These are phyloP conservation scores for Inosperma sp. DNA, from an alignment of 768 basidiomycete genomes.

Conservation along the genomic window DNA sequence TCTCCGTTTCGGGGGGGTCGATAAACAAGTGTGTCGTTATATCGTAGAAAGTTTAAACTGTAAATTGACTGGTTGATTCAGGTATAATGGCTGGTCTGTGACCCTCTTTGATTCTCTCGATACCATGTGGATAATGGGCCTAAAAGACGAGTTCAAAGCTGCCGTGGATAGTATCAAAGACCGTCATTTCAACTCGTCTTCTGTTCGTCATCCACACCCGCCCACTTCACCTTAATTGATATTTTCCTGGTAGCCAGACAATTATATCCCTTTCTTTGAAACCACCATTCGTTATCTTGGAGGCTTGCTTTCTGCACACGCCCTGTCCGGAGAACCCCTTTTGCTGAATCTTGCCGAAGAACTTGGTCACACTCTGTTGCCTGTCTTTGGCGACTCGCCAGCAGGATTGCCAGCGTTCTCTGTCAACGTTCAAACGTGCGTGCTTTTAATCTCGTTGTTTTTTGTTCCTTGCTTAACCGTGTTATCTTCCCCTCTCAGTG, in stretches of 20 bases:
- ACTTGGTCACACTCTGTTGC: slow-evolving; percentile 57
- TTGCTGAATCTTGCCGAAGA: slow-evolving; percentile 63
- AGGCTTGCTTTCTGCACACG: slow-evolving; percentile 70
- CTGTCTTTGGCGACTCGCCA: slow-evolving; percentile 54
- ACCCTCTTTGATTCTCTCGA: slow-evolving; percentile 75
- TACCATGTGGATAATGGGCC: slow-evolving; percentile 76
- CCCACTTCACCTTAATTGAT: not conserved
- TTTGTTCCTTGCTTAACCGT: not conserved
- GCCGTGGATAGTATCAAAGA: slow-evolving; percentile 48
- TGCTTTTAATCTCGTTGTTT: not conserved
- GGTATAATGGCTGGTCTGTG: slow-evolving; percentile 49
- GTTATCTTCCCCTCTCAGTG: slow-evolving; percentile 17
- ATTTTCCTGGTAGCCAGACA: slow-evolving; percentile 18
- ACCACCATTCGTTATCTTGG: slow-evolving; percentile 76
- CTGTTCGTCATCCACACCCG: slow-evolving; percentile 16
- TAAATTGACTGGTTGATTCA: slow-evolving; percentile 9
- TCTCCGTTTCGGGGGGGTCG: slow-evolving; percentile 38
- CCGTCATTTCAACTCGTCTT: slow-evolving; percentile 39
- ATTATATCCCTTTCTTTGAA: slow-evolving; percentile 58
- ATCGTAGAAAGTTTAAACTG: not conserved
- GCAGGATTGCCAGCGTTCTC: slow-evolving; percentile 61
- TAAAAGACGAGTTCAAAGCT: slow-evolving; percentile 62
- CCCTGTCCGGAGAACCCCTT: slow-evolving; percentile 59
- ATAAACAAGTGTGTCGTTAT: slow-evolving; percentile 45
- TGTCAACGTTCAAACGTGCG: slow-evolving; percentile 52